Conservation (phyloP, 2,329 filamentous ascomycete species). For the Aspergillus sp. region DNA sequence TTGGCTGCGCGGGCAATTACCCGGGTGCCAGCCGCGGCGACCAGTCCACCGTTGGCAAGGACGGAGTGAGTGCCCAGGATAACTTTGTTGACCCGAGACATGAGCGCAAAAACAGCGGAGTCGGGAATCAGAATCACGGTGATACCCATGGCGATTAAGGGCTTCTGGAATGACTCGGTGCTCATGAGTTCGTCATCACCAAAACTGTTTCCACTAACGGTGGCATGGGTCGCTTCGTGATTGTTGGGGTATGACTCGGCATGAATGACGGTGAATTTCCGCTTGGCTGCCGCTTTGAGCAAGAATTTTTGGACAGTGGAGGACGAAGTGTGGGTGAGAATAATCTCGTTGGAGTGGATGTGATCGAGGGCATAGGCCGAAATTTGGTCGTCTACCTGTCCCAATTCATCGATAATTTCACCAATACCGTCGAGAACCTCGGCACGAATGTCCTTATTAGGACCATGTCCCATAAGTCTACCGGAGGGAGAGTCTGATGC, state of each 20-base stretch:
- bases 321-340: slow-evolving; percentile 83
- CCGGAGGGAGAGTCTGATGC: slow-evolving; percentile 31
- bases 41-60: slow-evolving; percentile 78
- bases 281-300: slow-evolving; percentile 77
- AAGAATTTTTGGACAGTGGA: slow-evolving; percentile 86
- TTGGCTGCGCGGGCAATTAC: slow-evolving; percentile 81
- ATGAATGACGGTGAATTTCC: slow-evolving; percentile 87
- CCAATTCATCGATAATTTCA: slow-evolving; percentile 93
- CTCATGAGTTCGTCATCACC: slow-evolving; percentile 45
- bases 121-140: slow-evolving; percentile 81
- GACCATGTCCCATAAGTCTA: slow-evolving; percentile 21
- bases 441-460: slow-evolving; percentile 66
- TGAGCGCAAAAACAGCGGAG: slow-evolving; percentile 82
- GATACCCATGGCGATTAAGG: slow-evolving; percentile 71
- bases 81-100: slow-evolving; percentile 93
- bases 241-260: slow-evolving; percentile 70
- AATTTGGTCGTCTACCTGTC: slow-evolving; percentile 89
- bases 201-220: slow-evolving; percentile 52
- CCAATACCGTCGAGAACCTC: slow-evolving; percentile 92
- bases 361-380: slow-evolving; percentile 82
- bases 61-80: slow-evolving; percentile 84
- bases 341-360: slow-evolving; percentile 88
- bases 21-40: slow-evolving; percentile 78
- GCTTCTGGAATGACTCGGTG: slow-evolving; percentile 63
- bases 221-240: slow-evolving; percentile 58